Evolutionary conservation across 2,329 filamentous ascomycete genomes (phyloP).

Genomic region (Coniella lustricola): DNA sequence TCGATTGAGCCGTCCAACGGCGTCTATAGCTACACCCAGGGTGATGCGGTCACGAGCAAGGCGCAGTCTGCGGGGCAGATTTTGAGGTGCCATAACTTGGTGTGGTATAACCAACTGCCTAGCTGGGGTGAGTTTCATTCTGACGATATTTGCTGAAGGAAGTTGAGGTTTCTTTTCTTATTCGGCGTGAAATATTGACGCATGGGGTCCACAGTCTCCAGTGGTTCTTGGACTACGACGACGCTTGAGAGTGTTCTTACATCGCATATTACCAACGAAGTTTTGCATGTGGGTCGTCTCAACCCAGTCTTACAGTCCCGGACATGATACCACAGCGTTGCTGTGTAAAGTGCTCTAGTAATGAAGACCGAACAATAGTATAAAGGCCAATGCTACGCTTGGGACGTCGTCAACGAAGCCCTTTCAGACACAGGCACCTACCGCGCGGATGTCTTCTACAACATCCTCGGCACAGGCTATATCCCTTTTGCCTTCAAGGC

Average conservation of each 20-base stretch:
- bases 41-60: conserved; percentile 44
- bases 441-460: conserved; percentile 46
- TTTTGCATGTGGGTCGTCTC: conserved; percentile 34
- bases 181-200: neutral
- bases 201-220: conserved; percentile 15
- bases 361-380: too few relatives aligned
- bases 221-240: conserved; percentile 46
- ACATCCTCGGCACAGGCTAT: conserved; percentile 49
- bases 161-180: too few relatives aligned
- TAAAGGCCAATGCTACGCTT: conserved; percentile 53
- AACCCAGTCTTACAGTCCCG: too few relatives aligned
- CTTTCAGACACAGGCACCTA: conserved; percentile 51
- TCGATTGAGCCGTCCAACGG: conserved; percentile 51
- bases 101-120: conserved; percentile 46
- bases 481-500: conserved; percentile 51
- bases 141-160: neutral
- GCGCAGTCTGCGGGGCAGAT: conserved; percentile 41
- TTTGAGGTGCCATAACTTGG: conserved; percentile 56
- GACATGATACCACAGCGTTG: too few relatives aligned
- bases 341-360: too few relatives aligned
- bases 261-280: conserved; percentile 53
- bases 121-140: conserved; percentile 34
- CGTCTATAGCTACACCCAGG: conserved; percentile 50
- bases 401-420: conserved; percentile 61
- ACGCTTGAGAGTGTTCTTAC: conserved; percentile 47